Evolutionary conservation across 768 basidiomycete species (phyloP).

Genomic region (Cyclocybe aegerita): DNA sequence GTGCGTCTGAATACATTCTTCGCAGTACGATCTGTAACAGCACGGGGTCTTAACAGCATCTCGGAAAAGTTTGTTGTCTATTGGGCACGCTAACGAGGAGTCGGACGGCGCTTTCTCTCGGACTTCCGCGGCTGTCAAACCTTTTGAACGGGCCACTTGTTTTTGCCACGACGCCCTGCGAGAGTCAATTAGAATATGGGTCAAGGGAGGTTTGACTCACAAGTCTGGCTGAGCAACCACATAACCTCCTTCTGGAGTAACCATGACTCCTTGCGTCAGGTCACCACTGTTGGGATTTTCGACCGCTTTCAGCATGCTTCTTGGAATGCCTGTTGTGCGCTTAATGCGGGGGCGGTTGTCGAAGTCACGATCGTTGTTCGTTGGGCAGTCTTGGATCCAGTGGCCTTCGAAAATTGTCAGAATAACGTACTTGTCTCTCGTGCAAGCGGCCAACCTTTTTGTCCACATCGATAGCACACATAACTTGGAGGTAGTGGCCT

Average conservation of each 20-base stretch:
- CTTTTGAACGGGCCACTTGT: conserved; percentile 77
- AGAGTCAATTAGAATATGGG: background rate
- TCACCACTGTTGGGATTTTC: conserved; percentile 77
- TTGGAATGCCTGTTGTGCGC: conserved; percentile 96
- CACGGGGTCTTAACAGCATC: conserved; percentile 96
- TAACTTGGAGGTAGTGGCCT: conserved; percentile 91
- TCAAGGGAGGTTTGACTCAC: conserved; percentile 48
- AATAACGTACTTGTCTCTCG: background rate
- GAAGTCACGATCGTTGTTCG: conserved; percentile 93
- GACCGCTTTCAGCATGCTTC: conserved; percentile 95
- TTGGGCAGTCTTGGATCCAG: conserved; percentile 99
- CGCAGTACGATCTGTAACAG: conserved; percentile 89
- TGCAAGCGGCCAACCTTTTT: conserved; percentile 75
- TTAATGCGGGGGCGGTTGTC: conserved; percentile 96
- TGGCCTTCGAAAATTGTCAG: conserved; percentile 61
- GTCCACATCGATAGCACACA: conserved; percentile 97
- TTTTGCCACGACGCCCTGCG: conserved; percentile 92
- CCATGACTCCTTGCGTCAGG: conserved; percentile 89
- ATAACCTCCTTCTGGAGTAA: conserved; percentile 97
- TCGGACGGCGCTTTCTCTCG: conserved; percentile 85
- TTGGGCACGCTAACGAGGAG: conserved; percentile 76
- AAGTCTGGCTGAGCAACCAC: conserved; percentile 96
- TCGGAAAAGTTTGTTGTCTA: conserved; percentile 91
- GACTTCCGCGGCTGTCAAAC: conserved; percentile 83
- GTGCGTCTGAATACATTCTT: conserved; percentile 95